phyloP scores from a whole-genome alignment of 345 rosid genomes.

The Pistacia atlantica region DNA sequence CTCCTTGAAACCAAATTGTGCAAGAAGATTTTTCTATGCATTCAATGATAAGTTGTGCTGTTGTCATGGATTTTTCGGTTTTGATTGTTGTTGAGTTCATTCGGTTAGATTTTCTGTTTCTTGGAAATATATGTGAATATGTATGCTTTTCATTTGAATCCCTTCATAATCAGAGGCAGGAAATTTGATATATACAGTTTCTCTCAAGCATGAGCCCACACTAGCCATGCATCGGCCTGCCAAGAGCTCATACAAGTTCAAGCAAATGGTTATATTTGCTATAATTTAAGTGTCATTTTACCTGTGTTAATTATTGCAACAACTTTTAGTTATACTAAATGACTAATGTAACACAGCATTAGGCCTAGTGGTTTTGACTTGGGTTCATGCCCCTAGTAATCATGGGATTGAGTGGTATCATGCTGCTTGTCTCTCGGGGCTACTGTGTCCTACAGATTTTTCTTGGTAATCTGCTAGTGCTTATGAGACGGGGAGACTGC shows the following conservation, averaged over 20 bases:
- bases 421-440: neutral
- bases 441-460: neutral
- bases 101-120: neutral
- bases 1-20: neutral
- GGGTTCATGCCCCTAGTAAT: neutral
- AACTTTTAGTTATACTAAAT: neutral
- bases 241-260: too few species aligned
- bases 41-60: neutral
- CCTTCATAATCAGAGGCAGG: neutral
- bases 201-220: neutral
- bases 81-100: neutral
- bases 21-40: neutral
- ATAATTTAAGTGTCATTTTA: neutral
- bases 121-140: constrained; percentile 3
- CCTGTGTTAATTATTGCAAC: neutral
- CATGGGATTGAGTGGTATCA: neutral
- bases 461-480: too few species aligned
- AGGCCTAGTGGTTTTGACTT: neutral
- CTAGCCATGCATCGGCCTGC: too few species aligned
- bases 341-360: neutral
- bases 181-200: neutral
- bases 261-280: neutral
- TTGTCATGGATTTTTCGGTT: neutral
- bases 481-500: neutral
- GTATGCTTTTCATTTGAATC: neutral